A percentile compares a stretch with the other conserved stretches of the same genome.
Evolutionary conservation across 768 basidiomycete genomes (phyloP).

Genomic region (Trametes meyenii): DNA sequence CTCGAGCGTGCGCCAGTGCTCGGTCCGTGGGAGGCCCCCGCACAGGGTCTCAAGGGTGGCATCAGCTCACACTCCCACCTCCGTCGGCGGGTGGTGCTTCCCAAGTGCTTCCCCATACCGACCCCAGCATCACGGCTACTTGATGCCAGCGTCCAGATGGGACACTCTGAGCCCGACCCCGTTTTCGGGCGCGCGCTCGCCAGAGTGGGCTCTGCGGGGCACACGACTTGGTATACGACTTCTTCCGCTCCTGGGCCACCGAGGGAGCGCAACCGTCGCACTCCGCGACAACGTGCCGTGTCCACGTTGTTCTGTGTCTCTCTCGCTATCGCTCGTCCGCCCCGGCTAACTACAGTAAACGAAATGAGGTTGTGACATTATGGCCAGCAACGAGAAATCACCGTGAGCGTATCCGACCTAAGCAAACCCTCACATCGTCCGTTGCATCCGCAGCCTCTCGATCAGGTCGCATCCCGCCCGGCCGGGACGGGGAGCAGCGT

Average conservation of each 20-base stretch:
- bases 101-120: not conserved
- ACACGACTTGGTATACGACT: not conserved
- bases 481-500: too few species aligned
- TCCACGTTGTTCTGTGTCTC: too few species aligned
- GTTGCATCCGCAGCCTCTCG: not conserved
- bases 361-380: not conserved
- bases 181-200: not conserved
- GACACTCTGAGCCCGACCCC: constrained; percentile 3
- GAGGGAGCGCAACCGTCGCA: not conserved
- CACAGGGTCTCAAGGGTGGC: not conserved
- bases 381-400: too few species aligned
- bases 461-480: not conserved
- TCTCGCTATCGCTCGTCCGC: not conserved
- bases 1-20: not conserved
- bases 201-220: not conserved
- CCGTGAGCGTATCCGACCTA: too few species aligned
- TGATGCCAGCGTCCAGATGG: constrained; percentile 1
- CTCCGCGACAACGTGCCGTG: not conserved
- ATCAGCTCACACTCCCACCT: constrained; percentile 6
- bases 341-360: not conserved
- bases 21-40: not conserved
- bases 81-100: not conserved
- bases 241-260: not conserved
- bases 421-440: too few species aligned
- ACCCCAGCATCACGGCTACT: constrained; percentile 8